Base-by-base conservation (phyloP, 2,329 filamentous ascomycete species). In the Colletotrichum sidae region DNA sequence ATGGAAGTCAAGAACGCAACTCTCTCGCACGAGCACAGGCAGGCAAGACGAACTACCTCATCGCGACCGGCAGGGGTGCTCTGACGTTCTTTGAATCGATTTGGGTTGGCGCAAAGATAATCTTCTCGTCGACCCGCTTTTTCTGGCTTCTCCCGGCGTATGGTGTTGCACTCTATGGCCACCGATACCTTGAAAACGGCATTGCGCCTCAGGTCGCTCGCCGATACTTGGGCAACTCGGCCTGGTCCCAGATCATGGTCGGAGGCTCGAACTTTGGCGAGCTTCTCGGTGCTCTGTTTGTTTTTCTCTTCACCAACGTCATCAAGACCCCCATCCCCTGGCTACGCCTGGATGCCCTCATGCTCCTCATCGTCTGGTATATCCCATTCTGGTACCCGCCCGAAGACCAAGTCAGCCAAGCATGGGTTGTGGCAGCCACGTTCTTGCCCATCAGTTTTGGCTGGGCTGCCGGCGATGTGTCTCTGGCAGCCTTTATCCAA, bases 391-490 rank as follows among this genome's bases (percentile, higher is more conserved):
- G 81, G 81, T 71, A 76, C 45, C 81, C 81, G 1, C 76, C 76
- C 0, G 54, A 67, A 3, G 74, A 74, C 44, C 70, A 82, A 6
- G 80, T 83, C 9, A 69, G 72, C 1, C 77, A 83, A 65, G 82
- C 81, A 5, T 84, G 62, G 62, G 37, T 65, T 15, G 57, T 56
- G 9, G 57, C 62, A 8, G 62, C 57, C 4, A 61, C 62, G 79
- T 81, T 84, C 62, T 72, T 83, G 25, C 82, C 82, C 2, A 76
- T 83, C 54, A 79, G 78, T 3, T 83, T 84, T 55, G 82, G 82
- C 17, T 85, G 82, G 82, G 83, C 83, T 0, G 82, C 83, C 4
- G 82, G 82, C 12, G 82, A 85, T 58, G 81, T 84, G 12, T 83
- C 81, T 4, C 77, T 84, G 0, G 80, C 80, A 1, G 83, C 83